Conservation (phyloP, 2,329 filamentous ascomycete species). For the Orbilia quercus region DNA sequence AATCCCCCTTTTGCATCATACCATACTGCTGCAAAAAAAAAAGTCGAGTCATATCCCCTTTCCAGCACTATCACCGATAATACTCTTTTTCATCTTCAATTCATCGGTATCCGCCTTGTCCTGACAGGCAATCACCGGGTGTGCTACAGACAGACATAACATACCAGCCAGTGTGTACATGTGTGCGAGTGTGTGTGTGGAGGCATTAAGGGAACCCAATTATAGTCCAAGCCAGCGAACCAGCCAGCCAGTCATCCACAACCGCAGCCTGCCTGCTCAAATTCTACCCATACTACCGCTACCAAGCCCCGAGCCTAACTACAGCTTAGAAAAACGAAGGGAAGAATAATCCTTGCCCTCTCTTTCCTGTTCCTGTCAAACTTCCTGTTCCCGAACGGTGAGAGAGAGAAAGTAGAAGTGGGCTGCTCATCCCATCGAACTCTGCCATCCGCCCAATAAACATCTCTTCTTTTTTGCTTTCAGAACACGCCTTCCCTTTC, state of each 20-base stretch:
- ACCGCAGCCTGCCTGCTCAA: constrained; percentile 4
- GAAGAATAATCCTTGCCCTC: constrained; percentile 29
- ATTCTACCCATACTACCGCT: too few relatives aligned
- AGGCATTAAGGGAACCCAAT: constrained; percentile 47
- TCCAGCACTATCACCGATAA: too few relatives aligned
- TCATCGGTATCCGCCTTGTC: too few relatives aligned
- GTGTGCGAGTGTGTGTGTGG: background rate
- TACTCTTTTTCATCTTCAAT: too few relatives aligned
- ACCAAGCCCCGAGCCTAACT: too few relatives aligned
- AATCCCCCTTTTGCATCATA: too few relatives aligned
- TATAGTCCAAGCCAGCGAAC: constrained; percentile 30
- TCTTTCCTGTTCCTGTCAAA: constrained; percentile 52
- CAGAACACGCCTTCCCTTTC: constrained; percentile 9
- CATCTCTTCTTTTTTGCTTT: background rate
- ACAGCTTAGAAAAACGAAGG: background rate
- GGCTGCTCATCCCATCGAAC: constrained; percentile 36
- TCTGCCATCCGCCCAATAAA: background rate
- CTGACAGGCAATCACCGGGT: background rate
- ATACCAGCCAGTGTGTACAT: background rate
- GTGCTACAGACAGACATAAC: background rate
- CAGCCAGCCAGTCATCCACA: constrained; percentile 38
- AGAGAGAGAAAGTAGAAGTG: constrained; percentile 26
- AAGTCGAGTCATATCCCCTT: too few relatives aligned
- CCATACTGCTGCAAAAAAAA: too few relatives aligned
- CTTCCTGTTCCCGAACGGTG: background rate